These are phyloP conservation scores for Diaporthe destruens DNA, from an alignment of 2,329 filamentous ascomycete genomes.

Conservation along the genomic window DNA sequence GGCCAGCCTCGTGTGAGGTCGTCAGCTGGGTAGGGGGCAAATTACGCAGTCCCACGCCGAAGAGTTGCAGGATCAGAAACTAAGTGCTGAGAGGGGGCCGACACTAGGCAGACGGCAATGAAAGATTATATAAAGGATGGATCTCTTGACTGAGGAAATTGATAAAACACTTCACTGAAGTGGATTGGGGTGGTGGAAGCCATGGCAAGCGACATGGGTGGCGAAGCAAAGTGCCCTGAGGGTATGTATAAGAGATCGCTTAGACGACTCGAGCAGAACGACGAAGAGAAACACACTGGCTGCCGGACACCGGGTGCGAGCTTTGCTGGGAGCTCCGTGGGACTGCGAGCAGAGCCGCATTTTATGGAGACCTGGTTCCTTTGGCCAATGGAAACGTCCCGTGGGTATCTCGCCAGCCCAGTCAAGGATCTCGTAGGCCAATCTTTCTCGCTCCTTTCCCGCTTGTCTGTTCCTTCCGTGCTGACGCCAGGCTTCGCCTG, in stretches of 20 bases:
- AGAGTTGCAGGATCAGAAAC: not conserved
- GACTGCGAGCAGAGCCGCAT: conserved; percentile 40
- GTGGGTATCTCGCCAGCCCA: conserved; percentile 10
- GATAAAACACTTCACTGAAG: conserved; percentile 26
- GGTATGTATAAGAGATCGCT: conserved; percentile 41
- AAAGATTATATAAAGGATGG: conserved; percentile 28
- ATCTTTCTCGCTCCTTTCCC: conserved; percentile 27
- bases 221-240: conserved; percentile 37
- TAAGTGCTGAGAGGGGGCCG: conserved; percentile 25
- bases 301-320: conserved; percentile 4
- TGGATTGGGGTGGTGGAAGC: conserved; percentile 27
- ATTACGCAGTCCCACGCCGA: conserved; percentile 3
- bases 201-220: conserved; percentile 35
- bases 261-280: conserved; percentile 33
- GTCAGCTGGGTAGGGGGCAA: not conserved
- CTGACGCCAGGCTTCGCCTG: conserved; percentile 39
- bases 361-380: conserved; percentile 1
- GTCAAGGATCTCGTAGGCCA: conserved; percentile 19
- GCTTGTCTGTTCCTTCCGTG: conserved; percentile 37
- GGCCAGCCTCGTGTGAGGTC: conserved; percentile 32
- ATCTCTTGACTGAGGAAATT: not conserved
- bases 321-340: conserved; percentile 6
- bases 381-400: conserved; percentile 25
- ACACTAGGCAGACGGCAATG: conserved; percentile 29
- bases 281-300: conserved; percentile 3